Evolutionary conservation across 176 grass and related monocot species (phyloP), one percentile per base, ranked within the genome.

Genomic region (Aegilops bicornis): DNA sequence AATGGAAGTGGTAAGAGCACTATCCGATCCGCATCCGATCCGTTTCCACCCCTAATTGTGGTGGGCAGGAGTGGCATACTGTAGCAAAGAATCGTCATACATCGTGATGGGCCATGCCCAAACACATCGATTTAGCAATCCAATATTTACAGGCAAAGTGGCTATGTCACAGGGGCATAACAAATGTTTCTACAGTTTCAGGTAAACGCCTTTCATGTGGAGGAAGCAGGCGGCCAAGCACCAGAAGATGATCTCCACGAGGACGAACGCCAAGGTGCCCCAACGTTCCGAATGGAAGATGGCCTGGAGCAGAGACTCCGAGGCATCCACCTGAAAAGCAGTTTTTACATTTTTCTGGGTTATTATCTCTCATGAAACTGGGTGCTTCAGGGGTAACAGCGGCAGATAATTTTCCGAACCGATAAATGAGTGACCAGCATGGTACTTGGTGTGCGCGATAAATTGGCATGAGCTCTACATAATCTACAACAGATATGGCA

Each of bases 161-260:
- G 48, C 47, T 50, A 50, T 52, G 48, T 52, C 48, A 52, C 16
- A 54, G 50, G 50, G 50, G 5, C 50, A 54, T 54, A 54, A 54
- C 50, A 47, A 7, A 69, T 75, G 81, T 24, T 60, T 29, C 81
- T 96, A 95, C 36, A 94, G n/a, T 82, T 96, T 98, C 42, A 95
- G 72, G 47, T 89, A 96, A 76, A 96, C 35, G 40, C 93, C 90
- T 89, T 92, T 98, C 83, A 82, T 91, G 70, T 96, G 96, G 31
- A 94, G 83, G 68, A 92, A 86, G 50, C 88, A 94, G 37, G 92
- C 88, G 2, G 78, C 86, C 79, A 98, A 64, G 67, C 93, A 93
- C 90, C 96, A 98, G 70, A 98, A 94, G n/a, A 96, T 59, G 29
- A 98, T 90, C 88, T 98, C 90, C 71, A 92, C 42, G 6, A 94